Percentiles rank a stretch among this genome's conserved stretches.
phyloP scores from a whole-genome alignment of 2,329 filamentous ascomycete genomes.

The Aspergillus udagawae region DNA sequence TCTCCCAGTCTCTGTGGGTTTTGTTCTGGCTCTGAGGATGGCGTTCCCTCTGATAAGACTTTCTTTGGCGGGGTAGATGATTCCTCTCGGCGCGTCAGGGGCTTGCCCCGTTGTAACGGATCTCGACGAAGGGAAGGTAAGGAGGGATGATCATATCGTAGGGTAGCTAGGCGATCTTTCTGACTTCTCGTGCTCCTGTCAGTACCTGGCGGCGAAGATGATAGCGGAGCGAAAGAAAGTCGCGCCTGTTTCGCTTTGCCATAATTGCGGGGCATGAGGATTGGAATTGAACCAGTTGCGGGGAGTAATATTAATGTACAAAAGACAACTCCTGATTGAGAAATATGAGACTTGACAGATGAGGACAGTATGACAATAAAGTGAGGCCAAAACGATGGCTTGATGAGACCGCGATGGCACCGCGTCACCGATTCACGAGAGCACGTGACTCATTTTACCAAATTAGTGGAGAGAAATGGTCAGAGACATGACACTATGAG shows the following conservation, averaged over 20 bases:
- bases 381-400: conserved; percentile 2
- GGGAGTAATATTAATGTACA: neutral
- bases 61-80: conserved; percentile 6
- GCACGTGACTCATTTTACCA: conserved; percentile 17
- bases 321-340: neutral
- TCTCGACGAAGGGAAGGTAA: conserved; percentile 11
- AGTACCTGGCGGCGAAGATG: conserved; percentile 23
- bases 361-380: neutral
- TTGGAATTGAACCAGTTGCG: neutral
- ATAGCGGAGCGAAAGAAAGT: conserved; percentile 38
- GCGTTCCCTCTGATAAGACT: neutral
- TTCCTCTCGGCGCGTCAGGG: conserved; percentile 3
- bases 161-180: conserved; percentile 26
- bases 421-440: conserved; percentile 18
- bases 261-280: conserved; percentile 28
- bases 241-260: conserved; percentile 39
- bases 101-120: conserved; percentile 6
- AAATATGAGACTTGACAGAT: neutral
- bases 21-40: neutral
- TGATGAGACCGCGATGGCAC: conserved; percentile 10
- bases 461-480: neutral
- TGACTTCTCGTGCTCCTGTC: conserved; percentile 17
- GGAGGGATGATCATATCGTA: conserved; percentile 32
- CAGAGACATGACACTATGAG: neutral
- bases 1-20: neutral